These are phyloP conservation scores for Camellia sinensis DNA, from an alignment of 148 eudicot species.

Conservation along the genomic window DNA sequence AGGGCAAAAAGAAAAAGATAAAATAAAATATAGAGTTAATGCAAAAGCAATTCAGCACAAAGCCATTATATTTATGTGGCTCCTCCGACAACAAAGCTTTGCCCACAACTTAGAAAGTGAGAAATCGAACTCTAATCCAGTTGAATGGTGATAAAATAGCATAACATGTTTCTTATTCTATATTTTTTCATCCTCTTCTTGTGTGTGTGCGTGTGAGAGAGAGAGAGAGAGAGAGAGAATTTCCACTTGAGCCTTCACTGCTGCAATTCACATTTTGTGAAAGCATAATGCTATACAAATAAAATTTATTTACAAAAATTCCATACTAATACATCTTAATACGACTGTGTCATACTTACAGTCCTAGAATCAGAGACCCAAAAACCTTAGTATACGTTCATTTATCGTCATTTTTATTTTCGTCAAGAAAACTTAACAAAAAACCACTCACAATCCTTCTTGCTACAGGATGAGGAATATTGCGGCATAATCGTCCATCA, in stretches of 20 bases:
- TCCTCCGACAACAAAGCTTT: too few relatives aligned
- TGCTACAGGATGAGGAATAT: slow-evolving; percentile 84
- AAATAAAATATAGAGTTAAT: too few relatives aligned
- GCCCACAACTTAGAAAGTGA: too few relatives aligned
- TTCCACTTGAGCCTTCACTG: not conserved
- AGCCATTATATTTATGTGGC: too few relatives aligned
- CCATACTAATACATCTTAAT: not conserved
- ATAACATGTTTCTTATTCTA: too few relatives aligned
- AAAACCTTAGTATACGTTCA: not conserved
- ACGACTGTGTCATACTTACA: not conserved
- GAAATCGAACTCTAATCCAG: too few relatives aligned
- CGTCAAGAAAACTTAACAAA: slow-evolving; percentile 79
- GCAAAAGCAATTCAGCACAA: too few relatives aligned
- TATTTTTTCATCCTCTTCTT: too few relatives aligned
- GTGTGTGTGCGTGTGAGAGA: too few relatives aligned
- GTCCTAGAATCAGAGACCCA: not conserved
- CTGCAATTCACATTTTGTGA: not conserved
- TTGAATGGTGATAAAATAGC: too few relatives aligned
- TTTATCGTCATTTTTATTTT: slow-evolving; percentile 45
- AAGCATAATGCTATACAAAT: not conserved
- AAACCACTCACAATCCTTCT: slow-evolving; percentile 96
- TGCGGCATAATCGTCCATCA: slow-evolving; percentile 88
- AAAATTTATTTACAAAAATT: too few relatives aligned
- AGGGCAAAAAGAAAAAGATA: too few relatives aligned
- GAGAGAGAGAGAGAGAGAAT: not conserved